Percentiles rank a stretch among this genome's conserved stretches.
These are phyloP conservation scores for Amauroascus verrucosus DNA, from an alignment of 2,329 filamentous ascomycete species.

Conservation along the genomic window DNA sequence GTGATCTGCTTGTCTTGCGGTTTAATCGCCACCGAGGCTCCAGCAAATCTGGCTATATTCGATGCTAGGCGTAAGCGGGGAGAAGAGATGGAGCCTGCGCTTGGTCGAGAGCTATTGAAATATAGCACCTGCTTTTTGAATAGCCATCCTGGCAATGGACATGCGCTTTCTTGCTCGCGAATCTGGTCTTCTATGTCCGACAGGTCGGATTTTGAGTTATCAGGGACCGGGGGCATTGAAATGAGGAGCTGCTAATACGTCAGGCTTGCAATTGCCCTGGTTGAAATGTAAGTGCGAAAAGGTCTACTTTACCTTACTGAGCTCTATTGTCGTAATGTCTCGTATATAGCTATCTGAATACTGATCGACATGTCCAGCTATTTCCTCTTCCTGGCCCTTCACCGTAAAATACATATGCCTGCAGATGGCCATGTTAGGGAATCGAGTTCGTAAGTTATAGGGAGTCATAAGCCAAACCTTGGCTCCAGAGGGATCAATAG, in stretches of 20 bases:
- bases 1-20: conserved; percentile 51
- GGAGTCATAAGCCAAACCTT: conserved; percentile 23
- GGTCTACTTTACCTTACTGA: conserved; percentile 38
- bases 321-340: conserved; percentile 54
- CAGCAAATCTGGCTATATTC: conserved; percentile 58
- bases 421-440: background rate
- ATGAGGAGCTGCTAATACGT: conserved; percentile 28
- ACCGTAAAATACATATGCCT: conserved; percentile 64
- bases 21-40: conserved; percentile 48
- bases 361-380: conserved; percentile 57
- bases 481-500: conserved; percentile 57
- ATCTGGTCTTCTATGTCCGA: conserved; percentile 46
- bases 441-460: conserved; percentile 16
- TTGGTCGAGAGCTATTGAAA: conserved; percentile 23
- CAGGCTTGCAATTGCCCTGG: background rate
- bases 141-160: conserved; percentile 35
- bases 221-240: conserved; percentile 27
- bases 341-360: conserved; percentile 77
- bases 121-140: conserved; percentile 41
- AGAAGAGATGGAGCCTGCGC: conserved; percentile 5
- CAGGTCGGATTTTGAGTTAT: conserved; percentile 34
- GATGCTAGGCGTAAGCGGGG: conserved; percentile 37
- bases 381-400: conserved; percentile 44
- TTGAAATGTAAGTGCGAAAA: background rate
- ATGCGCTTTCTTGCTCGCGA: conserved; percentile 39